phyloP scores from a whole-genome alignment of 2,329 filamentous ascomycete species.

The Venturia asperata region DNA sequence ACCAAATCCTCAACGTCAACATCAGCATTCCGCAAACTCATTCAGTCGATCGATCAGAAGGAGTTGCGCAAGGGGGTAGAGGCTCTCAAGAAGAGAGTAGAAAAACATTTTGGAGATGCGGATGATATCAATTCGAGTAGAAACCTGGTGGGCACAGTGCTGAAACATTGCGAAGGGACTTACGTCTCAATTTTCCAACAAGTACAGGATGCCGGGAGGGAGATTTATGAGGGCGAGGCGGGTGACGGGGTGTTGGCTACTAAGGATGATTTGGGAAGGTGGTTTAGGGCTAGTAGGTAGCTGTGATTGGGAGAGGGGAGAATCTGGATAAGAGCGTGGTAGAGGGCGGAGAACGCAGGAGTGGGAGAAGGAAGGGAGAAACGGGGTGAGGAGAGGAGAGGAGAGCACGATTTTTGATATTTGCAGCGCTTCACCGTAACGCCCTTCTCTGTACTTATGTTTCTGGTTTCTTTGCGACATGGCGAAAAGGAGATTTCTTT shows the following conservation, averaged over 20 bases:
- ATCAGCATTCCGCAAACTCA: slow-evolving; percentile 75
- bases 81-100: slow-evolving; percentile 78
- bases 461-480: not conserved
- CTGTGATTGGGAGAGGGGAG: not conserved
- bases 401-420: not conserved
- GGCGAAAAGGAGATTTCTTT: not conserved
- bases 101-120: slow-evolving; percentile 93
- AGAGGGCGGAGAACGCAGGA: too few species aligned
- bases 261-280: slow-evolving; percentile 18
- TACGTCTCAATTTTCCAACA: slow-evolving; percentile 51
- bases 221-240: slow-evolving; percentile 34
- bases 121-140: slow-evolving; percentile 63
- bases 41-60: slow-evolving; percentile 71
- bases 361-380: not conserved
- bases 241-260: slow-evolving; percentile 11
- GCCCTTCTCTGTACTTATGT: not conserved
- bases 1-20: slow-evolving; percentile 77
- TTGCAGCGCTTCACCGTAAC: slow-evolving; percentile 6
- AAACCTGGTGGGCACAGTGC: slow-evolving; percentile 52
- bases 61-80: slow-evolving; percentile 89
- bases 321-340: too few species aligned
- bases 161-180: slow-evolving; percentile 51
- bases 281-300: slow-evolving; percentile 18
- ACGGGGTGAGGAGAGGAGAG: not conserved
- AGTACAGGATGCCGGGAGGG: slow-evolving; percentile 34